These are phyloP conservation scores for Emmonsiellopsis sp. DNA, from an alignment of 2,329 filamentous ascomycete species.

Conservation along the genomic window DNA sequence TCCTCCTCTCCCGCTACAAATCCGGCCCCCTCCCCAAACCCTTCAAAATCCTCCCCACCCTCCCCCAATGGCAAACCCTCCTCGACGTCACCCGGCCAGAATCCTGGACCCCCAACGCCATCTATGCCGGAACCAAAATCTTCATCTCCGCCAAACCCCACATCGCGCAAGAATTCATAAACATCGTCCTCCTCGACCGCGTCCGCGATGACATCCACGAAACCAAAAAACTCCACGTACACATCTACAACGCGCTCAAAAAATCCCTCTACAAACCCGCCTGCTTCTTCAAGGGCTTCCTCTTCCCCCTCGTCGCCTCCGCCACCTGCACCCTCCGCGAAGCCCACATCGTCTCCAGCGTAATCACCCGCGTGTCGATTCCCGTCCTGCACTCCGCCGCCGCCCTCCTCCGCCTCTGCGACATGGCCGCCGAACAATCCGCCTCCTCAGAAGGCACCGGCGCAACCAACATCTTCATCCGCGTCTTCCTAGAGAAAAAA, in stretches of 20 bases:
- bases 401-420: constrained; percentile 82
- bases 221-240: constrained; percentile 88
- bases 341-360: constrained; percentile 81
- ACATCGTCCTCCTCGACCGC: constrained; percentile 74
- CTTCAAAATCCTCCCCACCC: constrained; percentile 89
- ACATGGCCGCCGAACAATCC: constrained; percentile 86
- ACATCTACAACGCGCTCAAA: constrained; percentile 88
- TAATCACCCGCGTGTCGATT: constrained; percentile 74
- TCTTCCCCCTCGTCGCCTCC: constrained; percentile 78
- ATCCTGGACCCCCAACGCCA: constrained; percentile 66
- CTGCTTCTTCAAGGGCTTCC: constrained; percentile 91
- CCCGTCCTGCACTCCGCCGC: constrained; percentile 88
- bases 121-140: constrained; percentile 82
- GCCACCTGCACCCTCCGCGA: constrained; percentile 88
- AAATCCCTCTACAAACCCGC: constrained; percentile 88
- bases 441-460: constrained; percentile 72
- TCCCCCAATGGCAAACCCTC: constrained; percentile 86
- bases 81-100: constrained; percentile 77
- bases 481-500: constrained; percentile 87
- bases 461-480: constrained; percentile 91
- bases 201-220: constrained; percentile 94
- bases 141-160: constrained; percentile 78
- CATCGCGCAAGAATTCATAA: constrained; percentile 75
- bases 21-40: constrained; percentile 94
- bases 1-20: constrained; percentile 86